Percentiles rank a stretch among this genome's conserved stretches.
Evolutionary conservation across 768 basidiomycete genomes (phyloP).

Genomic region (Calvatia gigantea): DNA sequence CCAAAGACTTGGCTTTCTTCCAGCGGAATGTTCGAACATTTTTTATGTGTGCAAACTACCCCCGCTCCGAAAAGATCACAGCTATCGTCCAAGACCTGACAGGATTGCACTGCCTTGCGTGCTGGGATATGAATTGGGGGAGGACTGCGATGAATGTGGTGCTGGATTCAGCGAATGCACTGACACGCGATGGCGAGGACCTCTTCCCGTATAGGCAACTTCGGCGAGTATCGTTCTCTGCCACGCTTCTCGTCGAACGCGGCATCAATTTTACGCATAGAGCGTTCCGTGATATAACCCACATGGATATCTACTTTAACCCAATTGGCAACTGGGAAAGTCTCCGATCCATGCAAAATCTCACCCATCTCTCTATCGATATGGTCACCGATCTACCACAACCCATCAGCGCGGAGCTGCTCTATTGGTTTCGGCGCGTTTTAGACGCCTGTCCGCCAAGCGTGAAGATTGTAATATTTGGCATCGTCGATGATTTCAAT

Average conservation of each 20-base stretch:
- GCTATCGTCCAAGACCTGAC: neutral
- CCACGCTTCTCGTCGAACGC: neutral
- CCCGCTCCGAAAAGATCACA: neutral
- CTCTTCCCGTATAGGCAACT: neutral
- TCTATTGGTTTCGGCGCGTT: neutral
- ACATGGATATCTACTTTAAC: slow-evolving; percentile 6
- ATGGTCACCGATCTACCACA: slow-evolving; percentile 2
- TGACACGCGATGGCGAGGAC: neutral
- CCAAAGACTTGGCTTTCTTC: slow-evolving; percentile 1
- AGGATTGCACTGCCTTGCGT: slow-evolving; percentile 4
- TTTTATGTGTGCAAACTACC: neutral
- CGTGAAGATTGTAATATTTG: neutral
- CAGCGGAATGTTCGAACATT: slow-evolving; percentile 4
- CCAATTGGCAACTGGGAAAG: slow-evolving; percentile 1
- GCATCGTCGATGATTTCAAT: neutral
- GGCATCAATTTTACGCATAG: slow-evolving; percentile 3
- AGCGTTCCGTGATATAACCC: slow-evolving; percentile 6
- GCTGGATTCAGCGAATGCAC: neutral
- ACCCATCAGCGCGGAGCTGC: neutral
- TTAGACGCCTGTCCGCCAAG: neutral
- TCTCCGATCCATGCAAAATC: neutral
- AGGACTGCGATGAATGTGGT: neutral
- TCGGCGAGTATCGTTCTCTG: slow-evolving; percentile 9
- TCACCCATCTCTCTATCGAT: slow-evolving; percentile 7
- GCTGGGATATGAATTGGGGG: slow-evolving; percentile 8